Percentiles rank a stretch among this genome's conserved stretches.
phyloP scores from a whole-genome alignment of 2,329 filamentous ascomycete species.

The Fusarium sp. region DNA sequence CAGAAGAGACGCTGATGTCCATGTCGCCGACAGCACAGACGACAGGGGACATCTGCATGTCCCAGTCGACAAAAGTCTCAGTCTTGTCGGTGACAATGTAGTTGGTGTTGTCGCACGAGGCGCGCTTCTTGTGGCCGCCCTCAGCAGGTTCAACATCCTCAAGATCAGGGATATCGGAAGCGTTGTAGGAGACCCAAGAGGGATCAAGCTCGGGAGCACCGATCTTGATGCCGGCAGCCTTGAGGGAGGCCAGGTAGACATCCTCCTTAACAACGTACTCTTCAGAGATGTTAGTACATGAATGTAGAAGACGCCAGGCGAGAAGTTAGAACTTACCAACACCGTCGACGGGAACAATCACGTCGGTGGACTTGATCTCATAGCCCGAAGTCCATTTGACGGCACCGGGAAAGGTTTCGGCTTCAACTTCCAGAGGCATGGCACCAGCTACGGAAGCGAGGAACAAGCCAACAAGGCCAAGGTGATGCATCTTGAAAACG shows the following conservation, averaged over 20 bases:
- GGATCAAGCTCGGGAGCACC: not conserved
- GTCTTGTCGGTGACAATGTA: conserved; percentile 20
- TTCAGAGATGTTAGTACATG: not conserved
- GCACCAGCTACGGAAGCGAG: conserved; percentile 1
- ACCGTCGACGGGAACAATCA: not conserved
- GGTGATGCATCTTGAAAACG: conserved; percentile 7
- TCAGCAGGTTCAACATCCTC: not conserved
- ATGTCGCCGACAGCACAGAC: conserved; percentile 11
- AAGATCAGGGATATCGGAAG: not conserved
- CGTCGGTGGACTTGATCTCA: not conserved
- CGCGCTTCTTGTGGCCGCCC: not conserved
- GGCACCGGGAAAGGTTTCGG: not conserved
- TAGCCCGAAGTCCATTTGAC: not conserved
- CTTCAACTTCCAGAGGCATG: not conserved
- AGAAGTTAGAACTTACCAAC: not conserved
- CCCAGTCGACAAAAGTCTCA: conserved; percentile 23
- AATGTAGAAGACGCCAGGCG: not conserved
- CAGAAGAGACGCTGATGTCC: conserved; percentile 17
- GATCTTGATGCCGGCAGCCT: not conserved
- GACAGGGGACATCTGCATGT: conserved; percentile 25
- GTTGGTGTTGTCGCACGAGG: conserved; percentile 2
- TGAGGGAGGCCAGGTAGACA: not conserved
- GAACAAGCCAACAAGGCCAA: not conserved
- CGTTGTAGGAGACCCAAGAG: not conserved
- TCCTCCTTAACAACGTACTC: not conserved